Percentiles rank a stretch among this genome's conserved stretches.
These are phyloP conservation scores for Solanum peruvianum DNA, from an alignment of 257 asterid species.

Conservation along the genomic window DNA sequence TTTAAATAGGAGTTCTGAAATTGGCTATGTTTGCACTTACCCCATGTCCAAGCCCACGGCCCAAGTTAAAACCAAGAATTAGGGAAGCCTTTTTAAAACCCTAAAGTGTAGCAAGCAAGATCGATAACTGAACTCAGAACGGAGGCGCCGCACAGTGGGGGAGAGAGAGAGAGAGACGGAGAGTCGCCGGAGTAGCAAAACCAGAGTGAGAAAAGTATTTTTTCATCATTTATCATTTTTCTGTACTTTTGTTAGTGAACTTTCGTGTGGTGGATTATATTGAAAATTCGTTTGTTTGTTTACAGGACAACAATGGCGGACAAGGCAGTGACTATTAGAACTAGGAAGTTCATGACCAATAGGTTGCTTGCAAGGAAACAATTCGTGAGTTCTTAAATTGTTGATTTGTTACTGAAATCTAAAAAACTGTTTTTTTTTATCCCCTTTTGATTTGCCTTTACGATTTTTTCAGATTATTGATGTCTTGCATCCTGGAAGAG, in stretches of 20 bases:
- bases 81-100: neutral
- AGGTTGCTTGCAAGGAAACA: constrained; percentile 85
- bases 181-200: neutral
- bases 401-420: neutral
- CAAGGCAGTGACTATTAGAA: constrained; percentile 80
- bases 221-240: neutral
- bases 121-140: neutral
- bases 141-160: neutral
- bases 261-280: neutral
- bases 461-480: constrained; percentile 45
- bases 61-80: neutral
- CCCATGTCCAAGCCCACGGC: neutral
- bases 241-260: neutral
- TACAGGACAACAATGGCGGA: constrained; percentile 56
- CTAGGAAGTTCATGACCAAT: constrained; percentile 87
- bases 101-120: neutral
- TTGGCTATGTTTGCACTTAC: neutral
- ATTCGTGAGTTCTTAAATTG: constrained; percentile 29
- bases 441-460: neutral
- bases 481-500: constrained; percentile 84
- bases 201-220: neutral
- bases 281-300: neutral
- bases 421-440: neutral
- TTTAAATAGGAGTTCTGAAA: neutral
- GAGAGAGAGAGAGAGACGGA: neutral